Conservation (phyloP, 2,329 filamentous ascomycete species). For the Diaporthe ilicicola region DNA sequence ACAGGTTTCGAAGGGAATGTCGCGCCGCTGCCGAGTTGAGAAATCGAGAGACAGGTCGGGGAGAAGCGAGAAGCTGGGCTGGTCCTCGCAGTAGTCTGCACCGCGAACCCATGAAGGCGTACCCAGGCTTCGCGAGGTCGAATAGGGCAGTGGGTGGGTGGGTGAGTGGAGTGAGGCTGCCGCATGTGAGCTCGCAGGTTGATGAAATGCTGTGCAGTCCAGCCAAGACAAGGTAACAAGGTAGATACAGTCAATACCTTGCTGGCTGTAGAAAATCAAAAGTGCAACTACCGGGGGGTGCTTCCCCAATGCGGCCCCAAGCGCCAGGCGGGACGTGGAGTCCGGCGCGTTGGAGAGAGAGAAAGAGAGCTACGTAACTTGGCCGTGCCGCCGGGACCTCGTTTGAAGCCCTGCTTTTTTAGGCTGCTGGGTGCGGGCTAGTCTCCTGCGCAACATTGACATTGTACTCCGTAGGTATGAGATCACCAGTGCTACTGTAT, state of each 20-base stretch:
- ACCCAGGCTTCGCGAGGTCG: not conserved
- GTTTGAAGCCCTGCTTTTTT: not conserved
- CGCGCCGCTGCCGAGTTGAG: constrained; percentile 7
- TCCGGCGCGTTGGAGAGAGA: not conserved
- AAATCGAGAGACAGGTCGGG: not conserved
- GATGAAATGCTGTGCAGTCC: constrained; percentile 10
- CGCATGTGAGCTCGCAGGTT: constrained; percentile 20
- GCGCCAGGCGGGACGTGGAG: constrained; percentile 20
- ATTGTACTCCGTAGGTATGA: not conserved
- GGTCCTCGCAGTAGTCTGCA: not conserved
- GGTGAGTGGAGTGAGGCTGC: constrained; percentile 16
- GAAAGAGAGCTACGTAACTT: constrained; percentile 9
- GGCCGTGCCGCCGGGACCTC: not conserved
- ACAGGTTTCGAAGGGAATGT: constrained; percentile 10
- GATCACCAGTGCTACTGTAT: constrained; percentile 22
- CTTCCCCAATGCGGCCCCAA: constrained; percentile 19
- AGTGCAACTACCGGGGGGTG: constrained; percentile 7
- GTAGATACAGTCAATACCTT: too few relatives aligned
- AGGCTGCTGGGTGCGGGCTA: not conserved
- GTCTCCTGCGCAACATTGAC: not conserved
- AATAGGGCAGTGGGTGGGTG: not conserved
- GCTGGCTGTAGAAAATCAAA: not conserved
- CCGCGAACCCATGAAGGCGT: constrained; percentile 13
- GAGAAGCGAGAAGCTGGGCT: not conserved
- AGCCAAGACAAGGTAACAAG: too few relatives aligned